Conservation (phyloP, 345 rosid species). For the Dipteronia dyeriana region DNA sequence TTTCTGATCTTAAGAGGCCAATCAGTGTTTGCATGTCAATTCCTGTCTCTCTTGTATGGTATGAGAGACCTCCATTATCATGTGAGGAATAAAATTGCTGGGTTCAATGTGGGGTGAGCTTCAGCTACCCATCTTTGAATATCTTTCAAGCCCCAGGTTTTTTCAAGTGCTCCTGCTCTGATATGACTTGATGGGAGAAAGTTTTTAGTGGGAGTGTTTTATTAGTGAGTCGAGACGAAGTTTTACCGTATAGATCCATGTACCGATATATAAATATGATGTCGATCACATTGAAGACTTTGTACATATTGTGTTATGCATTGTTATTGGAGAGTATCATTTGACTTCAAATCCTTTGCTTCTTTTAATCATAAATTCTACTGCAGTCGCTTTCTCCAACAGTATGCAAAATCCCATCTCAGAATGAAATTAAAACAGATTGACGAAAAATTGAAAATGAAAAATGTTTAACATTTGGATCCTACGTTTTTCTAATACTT, state of each 20-base stretch:
- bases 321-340: too few relatives aligned
- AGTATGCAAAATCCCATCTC: too few relatives aligned
- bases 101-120: background rate
- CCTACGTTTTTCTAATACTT: background rate
- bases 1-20: slow-evolving; percentile 4
- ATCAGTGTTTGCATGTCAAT: slow-evolving; percentile 5
- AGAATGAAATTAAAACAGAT: too few relatives aligned
- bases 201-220: background rate
- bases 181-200: background rate
- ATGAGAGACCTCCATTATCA: background rate
- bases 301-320: background rate
- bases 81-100: background rate
- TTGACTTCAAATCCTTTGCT: background rate
- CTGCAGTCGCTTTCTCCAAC: too few relatives aligned
- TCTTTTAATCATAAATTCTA: too few relatives aligned
- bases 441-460: too few relatives aligned
- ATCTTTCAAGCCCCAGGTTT: background rate
- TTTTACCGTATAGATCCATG: background rate
- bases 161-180: background rate
- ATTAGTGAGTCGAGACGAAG: background rate
- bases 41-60: background rate
- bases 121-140: background rate
- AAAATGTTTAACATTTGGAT: too few relatives aligned
- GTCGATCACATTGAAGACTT: background rate
- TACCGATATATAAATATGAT: background rate